Percentiles rank a stretch among this genome's conserved stretches.
phyloP scores from a whole-genome alignment of 1,284 basidiomycete species.

The Trichosporon sp. region DNA sequence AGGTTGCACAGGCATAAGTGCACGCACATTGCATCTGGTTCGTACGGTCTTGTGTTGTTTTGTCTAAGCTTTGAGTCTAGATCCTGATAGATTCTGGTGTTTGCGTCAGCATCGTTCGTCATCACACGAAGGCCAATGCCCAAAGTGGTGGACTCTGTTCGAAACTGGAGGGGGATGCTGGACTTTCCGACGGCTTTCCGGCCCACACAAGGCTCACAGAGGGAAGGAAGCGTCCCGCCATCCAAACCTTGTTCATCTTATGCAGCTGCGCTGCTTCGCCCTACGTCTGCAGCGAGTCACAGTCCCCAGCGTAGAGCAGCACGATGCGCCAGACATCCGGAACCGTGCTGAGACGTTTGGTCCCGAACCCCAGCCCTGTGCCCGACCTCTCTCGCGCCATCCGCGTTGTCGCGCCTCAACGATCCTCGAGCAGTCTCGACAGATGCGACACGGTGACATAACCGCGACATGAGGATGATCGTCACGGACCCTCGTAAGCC shows the following conservation, averaged over 20 bases:
- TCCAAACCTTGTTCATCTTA: background rate
- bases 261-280: too few species aligned
- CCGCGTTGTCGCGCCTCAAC: too few species aligned
- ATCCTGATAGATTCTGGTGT: slow-evolving; percentile 19
- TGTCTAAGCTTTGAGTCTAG: slow-evolving; percentile 20
- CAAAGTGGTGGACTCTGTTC: too few species aligned
- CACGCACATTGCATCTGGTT: background rate
- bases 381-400: too few species aligned
- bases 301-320: too few species aligned
- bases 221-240: background rate
- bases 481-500: background rate
- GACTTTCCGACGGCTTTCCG: background rate
- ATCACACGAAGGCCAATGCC: background rate
- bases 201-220: too few species aligned
- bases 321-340: background rate
- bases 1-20: background rate
- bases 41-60: background rate
- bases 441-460: background rate
- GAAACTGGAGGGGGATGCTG: background rate
- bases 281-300: too few species aligned
- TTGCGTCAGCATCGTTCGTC: too few species aligned
- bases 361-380: background rate
- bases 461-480: background rate
- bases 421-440: too few species aligned
- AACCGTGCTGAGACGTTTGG: background rate